phyloP scores from a whole-genome alignment of 495 filamentous ascomycete species.

The Penicillium taxi region DNA sequence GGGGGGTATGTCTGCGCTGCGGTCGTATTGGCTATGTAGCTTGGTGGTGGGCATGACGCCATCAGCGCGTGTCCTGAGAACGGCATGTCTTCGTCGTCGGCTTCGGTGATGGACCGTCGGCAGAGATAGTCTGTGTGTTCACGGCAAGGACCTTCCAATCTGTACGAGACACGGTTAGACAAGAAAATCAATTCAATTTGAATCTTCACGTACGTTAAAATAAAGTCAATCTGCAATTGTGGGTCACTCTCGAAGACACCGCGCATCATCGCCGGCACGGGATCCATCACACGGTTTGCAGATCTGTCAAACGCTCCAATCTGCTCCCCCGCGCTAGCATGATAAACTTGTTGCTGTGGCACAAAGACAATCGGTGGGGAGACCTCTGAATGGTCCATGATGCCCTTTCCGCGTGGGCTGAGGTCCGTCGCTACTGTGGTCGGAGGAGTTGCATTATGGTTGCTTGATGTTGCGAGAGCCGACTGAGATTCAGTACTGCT shows the following conservation, averaged over 20 bases:
- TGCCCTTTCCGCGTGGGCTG: slow-evolving; percentile 25
- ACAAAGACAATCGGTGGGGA: slow-evolving; percentile 26
- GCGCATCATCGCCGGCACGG: slow-evolving; percentile 31
- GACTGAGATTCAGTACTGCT: slow-evolving; percentile 33
- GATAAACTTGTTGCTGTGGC: slow-evolving; percentile 28
- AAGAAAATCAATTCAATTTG: too few relatives aligned
- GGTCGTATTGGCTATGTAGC: slow-evolving; percentile 38
- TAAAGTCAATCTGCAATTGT: slow-evolving; percentile 90
- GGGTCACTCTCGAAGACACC: slow-evolving; percentile 64
- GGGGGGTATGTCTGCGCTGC: slow-evolving; percentile 33
- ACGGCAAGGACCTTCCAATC: slow-evolving; percentile 91
- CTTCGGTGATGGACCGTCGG: slow-evolving; percentile 39
- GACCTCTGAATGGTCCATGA: slow-evolving; percentile 29
- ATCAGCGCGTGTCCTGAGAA: slow-evolving; percentile 81
- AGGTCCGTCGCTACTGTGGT: slow-evolving; percentile 31
- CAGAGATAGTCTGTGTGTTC: slow-evolving; percentile 73
- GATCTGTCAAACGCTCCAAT: slow-evolving; percentile 25
- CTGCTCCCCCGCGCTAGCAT: slow-evolving; percentile 21
- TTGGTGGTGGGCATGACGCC: slow-evolving; percentile 72
- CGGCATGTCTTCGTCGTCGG: slow-evolving; percentile 42
- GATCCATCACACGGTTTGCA: slow-evolving; percentile 16
- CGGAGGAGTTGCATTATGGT: slow-evolving; percentile 29
- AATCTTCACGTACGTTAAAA: slow-evolving; percentile 72
- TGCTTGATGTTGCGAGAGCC: slow-evolving; percentile 17
- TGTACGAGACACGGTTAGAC: slow-evolving; percentile 30